A percentile compares a stretch with the other conserved stretches of the same genome.
Conservation (phyloP, 371 early-diverging fungal species). For the Mucor racemosus region DNA sequence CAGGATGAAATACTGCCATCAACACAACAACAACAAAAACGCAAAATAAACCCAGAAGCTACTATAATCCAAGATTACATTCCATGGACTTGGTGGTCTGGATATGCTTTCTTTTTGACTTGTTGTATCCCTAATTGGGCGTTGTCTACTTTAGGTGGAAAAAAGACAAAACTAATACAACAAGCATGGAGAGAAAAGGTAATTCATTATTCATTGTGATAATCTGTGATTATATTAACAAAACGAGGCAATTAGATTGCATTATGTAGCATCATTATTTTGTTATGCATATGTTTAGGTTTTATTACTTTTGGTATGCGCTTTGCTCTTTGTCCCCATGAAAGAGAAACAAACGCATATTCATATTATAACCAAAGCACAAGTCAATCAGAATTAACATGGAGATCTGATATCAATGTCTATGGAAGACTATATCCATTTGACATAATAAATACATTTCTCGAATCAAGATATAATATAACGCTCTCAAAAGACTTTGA, state of each 20-base stretch:
- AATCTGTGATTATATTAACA: too few species aligned
- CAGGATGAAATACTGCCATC: not conserved
- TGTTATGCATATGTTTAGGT: conserved; percentile 65
- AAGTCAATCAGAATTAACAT: conserved; percentile 23
- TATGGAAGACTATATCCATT: conserved; percentile 14
- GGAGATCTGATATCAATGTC: conserved; percentile 10
- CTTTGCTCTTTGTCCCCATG: conserved; percentile 57
- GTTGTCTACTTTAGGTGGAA: conserved; percentile 43
- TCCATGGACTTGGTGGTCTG: conserved; percentile 39
- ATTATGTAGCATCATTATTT: conserved; percentile 72
- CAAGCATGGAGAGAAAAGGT: conserved; percentile 86
- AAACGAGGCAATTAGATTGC: conserved; percentile 46
- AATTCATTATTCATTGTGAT: not conserved
- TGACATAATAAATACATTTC: conserved; percentile 15
- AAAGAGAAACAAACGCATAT: conserved; percentile 33
- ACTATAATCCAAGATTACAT: not conserved
- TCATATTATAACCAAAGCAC: conserved; percentile 38
- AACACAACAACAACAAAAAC: not conserved
- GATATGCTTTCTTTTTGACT: conserved; percentile 51
- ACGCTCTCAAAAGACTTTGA: conserved; percentile 5
- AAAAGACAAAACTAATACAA: conserved; percentile 58
- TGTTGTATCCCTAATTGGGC: conserved; percentile 56
- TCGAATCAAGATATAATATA: conserved; percentile 11
- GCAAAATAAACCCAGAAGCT: not conserved
- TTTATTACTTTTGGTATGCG: conserved; percentile 69